Conservation (phyloP, 176 grass and related monocot species). For the Bothriochloa decipiens region DNA sequence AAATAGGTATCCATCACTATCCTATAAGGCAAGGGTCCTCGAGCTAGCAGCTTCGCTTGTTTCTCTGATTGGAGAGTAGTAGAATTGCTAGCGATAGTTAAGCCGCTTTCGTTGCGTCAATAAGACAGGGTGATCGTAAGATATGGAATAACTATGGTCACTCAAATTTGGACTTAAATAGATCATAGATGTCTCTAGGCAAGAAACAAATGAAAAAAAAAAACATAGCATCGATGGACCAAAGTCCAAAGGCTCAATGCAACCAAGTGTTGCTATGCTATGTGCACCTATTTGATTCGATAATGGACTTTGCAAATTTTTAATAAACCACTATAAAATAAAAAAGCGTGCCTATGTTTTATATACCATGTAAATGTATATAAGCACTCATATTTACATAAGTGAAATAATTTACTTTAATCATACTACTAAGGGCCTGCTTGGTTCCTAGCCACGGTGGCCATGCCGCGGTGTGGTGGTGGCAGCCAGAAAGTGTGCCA, state of each 20-base stretch:
- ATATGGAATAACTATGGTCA: neutral
- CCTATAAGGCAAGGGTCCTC: conserved; percentile 1
- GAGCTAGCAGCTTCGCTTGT: neutral
- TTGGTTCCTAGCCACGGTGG: no score
- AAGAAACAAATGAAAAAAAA: neutral
- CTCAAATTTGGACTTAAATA: neutral
- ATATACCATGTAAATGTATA: neutral
- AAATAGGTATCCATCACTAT: conserved; percentile 20
- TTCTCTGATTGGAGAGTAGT: neutral
- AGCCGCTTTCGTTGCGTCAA: neutral
- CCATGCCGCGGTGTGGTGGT: no score
- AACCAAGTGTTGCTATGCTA: neutral
- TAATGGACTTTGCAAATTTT: neutral
- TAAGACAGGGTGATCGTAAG: neutral
- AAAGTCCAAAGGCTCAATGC: neutral
- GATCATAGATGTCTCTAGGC: neutral
- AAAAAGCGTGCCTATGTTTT: neutral
- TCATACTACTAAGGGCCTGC: no score
- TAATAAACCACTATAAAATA: neutral
- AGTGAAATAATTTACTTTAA: no score
- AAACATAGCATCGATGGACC: neutral
- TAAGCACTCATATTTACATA: neutral
- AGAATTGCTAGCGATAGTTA: neutral
- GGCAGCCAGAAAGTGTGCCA: no score
- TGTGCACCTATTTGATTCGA: neutral